These are phyloP conservation scores for Termitomyces sp. DNA, from an alignment of 768 basidiomycete species.

Conservation along the genomic window DNA sequence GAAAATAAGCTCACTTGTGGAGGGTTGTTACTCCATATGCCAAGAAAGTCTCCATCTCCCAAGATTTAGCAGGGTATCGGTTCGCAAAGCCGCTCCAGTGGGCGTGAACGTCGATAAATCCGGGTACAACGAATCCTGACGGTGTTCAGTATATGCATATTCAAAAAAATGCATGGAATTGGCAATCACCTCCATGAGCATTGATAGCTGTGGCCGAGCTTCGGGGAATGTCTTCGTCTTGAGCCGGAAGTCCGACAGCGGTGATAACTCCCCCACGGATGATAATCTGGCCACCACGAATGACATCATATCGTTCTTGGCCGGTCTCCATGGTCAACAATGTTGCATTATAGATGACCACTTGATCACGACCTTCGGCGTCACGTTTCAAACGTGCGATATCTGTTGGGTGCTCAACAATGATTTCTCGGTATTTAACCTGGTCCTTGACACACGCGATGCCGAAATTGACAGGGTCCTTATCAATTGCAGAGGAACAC, in stretches of 20 bases:
- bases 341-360: constrained; percentile 65
- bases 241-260: constrained; percentile 30
- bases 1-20: constrained; percentile 53
- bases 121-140: constrained; percentile 59
- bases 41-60: constrained; percentile 72
- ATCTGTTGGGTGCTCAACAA: constrained; percentile 57
- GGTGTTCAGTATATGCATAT: not conserved
- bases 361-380: constrained; percentile 25
- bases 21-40: constrained; percentile 73
- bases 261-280: constrained; percentile 55
- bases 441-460: constrained; percentile 53
- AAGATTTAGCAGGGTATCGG: constrained; percentile 56
- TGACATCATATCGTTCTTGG: constrained; percentile 39
- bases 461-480: constrained; percentile 51
- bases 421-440: constrained; percentile 52
- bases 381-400: constrained; percentile 52
- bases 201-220: constrained; percentile 42
- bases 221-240: constrained; percentile 21
- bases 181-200: constrained; percentile 51
- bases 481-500: constrained; percentile 42
- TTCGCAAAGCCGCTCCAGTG: constrained; percentile 58
- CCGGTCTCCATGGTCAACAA: constrained; percentile 65
- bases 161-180: not conserved
- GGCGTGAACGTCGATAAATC: constrained; percentile 73
- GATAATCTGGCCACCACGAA: constrained; percentile 46